Percentiles rank a stretch among this genome's conserved stretches.
Conservation (phyloP, 805 yeast genomes). For the Starmerella stellata region DNA sequence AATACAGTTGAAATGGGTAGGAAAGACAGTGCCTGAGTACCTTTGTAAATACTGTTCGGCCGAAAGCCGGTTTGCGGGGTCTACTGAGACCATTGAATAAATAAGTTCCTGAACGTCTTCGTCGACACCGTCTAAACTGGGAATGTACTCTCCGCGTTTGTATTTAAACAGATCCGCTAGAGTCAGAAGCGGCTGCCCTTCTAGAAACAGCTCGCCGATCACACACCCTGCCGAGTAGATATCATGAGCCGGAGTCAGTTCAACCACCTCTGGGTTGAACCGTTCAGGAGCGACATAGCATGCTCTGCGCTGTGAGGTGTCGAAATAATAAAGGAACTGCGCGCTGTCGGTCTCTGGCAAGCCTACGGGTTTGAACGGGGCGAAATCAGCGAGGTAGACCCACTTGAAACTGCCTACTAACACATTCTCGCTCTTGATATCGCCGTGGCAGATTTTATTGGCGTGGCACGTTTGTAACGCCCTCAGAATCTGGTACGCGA, state of each 20-base stretch:
- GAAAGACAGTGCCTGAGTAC: slow-evolving; percentile 40
- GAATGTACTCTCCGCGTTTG: slow-evolving; percentile 46
- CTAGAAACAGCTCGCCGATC: slow-evolving; percentile 71
- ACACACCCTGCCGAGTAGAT: slow-evolving; percentile 46
- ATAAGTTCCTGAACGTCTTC: slow-evolving; percentile 47
- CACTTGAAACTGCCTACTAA: slow-evolving; percentile 79
- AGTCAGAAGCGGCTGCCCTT: slow-evolving; percentile 74
- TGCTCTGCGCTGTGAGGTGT: slow-evolving; percentile 65
- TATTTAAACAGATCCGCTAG: slow-evolving; percentile 75
- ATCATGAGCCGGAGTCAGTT: slow-evolving; percentile 52
- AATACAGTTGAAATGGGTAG: slow-evolving; percentile 45
- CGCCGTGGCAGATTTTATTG: slow-evolving; percentile 59
- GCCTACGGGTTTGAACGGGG: slow-evolving; percentile 64
- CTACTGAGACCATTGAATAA: slow-evolving; percentile 39
- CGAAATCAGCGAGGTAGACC: slow-evolving; percentile 66
- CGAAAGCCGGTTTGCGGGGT: slow-evolving; percentile 42
- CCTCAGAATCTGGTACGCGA: slow-evolving; percentile 60
- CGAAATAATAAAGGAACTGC: slow-evolving; percentile 79
- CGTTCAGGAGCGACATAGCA: slow-evolving; percentile 94
- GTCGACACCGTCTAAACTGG: slow-evolving; percentile 41
- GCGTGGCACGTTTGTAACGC: slow-evolving; percentile 48
- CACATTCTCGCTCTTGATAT: slow-evolving; percentile 77
- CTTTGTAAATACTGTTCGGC: slow-evolving; percentile 37
- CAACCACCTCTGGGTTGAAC: slow-evolving; percentile 27
- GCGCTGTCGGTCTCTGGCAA: slow-evolving; percentile 89